phyloP scores from a whole-genome alignment of 1,284 basidiomycete species.

The Laetiporus sulphureus region DNA sequence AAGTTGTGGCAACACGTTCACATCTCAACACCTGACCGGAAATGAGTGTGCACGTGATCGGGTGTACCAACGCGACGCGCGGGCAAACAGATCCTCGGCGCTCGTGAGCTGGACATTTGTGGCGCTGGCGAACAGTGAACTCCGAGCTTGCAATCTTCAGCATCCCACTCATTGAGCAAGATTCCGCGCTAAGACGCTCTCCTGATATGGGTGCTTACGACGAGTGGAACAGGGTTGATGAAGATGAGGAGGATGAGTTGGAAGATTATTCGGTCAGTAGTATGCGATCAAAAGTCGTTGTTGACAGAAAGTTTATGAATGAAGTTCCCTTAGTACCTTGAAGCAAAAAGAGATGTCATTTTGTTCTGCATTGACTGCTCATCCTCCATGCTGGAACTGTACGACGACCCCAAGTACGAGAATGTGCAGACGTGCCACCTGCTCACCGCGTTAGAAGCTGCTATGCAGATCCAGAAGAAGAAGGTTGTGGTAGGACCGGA shows the following conservation, averaged over 20 bases:
- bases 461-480: slow-evolving; percentile 79
- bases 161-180: too few relatives aligned
- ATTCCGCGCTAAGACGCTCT: too few relatives aligned
- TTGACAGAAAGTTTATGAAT: not conserved
- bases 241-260: slow-evolving; percentile 74
- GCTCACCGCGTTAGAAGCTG: slow-evolving; percentile 71
- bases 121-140: too few relatives aligned
- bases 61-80: too few relatives aligned
- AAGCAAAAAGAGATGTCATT: slow-evolving; percentile 76
- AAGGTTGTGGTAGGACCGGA: slow-evolving; percentile 86
- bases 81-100: too few relatives aligned
- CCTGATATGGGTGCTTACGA: slow-evolving; percentile 65
- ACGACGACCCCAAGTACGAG: slow-evolving; percentile 57
- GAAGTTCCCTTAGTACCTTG: slow-evolving; percentile 45
- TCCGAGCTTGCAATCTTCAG: too few relatives aligned
- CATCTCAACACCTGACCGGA: too few relatives aligned
- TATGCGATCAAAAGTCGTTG: not conserved
- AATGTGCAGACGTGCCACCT: slow-evolving; percentile 59
- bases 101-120: too few relatives aligned
- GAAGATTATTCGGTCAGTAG: slow-evolving; percentile 57
- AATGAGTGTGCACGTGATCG: too few relatives aligned
- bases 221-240: slow-evolving; percentile 69
- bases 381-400: slow-evolving; percentile 75
- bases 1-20: too few relatives aligned
- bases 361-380: slow-evolving; percentile 94